These are phyloP conservation scores for Termitomyces heimii DNA, from an alignment of 768 basidiomycete genomes.

Conservation along the genomic window DNA sequence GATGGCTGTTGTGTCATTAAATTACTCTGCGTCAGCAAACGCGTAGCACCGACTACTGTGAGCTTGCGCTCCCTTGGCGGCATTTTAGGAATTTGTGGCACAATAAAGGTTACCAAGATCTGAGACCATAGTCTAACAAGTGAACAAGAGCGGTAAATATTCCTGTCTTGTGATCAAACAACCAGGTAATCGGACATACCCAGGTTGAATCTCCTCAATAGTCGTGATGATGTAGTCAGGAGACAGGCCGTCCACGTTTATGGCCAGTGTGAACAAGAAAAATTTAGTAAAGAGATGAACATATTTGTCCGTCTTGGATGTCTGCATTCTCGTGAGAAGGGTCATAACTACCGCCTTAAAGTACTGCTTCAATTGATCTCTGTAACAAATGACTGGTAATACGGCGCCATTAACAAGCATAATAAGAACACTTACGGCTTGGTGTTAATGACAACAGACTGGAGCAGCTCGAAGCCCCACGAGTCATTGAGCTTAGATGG, in stretches of 20 bases:
- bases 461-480: slow-evolving; percentile 88
- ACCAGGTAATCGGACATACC: slow-evolving; percentile 41
- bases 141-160: background rate
- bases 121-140: slow-evolving; percentile 63
- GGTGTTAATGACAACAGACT: slow-evolving; percentile 66
- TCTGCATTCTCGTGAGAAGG: slow-evolving; percentile 80
- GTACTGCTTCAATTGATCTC: slow-evolving; percentile 62
- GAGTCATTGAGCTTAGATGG: slow-evolving; percentile 83
- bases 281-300: slow-evolving; percentile 79
- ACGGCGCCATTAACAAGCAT: background rate
- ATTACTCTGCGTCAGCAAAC: slow-evolving; percentile 69
- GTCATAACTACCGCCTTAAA: slow-evolving; percentile 71
- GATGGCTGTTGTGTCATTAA: slow-evolving; percentile 63
- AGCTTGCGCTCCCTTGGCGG: slow-evolving; percentile 82
- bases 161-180: background rate
- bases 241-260: slow-evolving; percentile 65
- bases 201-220: slow-evolving; percentile 79
- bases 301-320: slow-evolving; percentile 85
- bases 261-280: slow-evolving; percentile 67
- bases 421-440: slow-evolving; percentile 55
- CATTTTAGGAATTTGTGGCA: slow-evolving; percentile 78
- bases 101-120: slow-evolving; percentile 67
- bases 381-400: slow-evolving; percentile 20
- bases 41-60: slow-evolving; percentile 72
- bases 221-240: slow-evolving; percentile 77